These are phyloP conservation scores for Pichia sporocuriosa DNA, from an alignment of 805 yeast species.

Conservation along the genomic window DNA sequence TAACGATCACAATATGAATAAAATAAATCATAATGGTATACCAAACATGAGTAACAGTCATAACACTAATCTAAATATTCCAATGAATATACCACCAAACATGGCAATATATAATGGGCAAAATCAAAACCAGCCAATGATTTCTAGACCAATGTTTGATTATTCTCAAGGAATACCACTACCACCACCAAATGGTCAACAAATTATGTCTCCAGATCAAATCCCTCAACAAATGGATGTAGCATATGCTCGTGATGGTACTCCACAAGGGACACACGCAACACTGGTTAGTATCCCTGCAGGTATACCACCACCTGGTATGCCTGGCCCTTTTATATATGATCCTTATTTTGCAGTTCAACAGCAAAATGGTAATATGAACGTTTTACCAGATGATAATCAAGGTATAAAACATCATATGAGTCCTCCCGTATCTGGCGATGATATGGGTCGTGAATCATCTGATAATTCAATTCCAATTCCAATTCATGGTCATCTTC, in stretches of 20 bases:
- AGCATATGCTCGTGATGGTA: constrained; percentile 6
- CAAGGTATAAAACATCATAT: neutral
- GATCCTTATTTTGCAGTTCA: constrained; percentile 26
- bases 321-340: constrained; percentile 28
- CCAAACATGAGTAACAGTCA: neutral
- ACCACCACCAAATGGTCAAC: neutral
- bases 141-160: constrained; percentile 21
- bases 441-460: neutral
- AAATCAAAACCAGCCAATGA: constrained; percentile 14
- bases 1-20: neutral
- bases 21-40: neutral
- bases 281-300: constrained; percentile 24
- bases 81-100: constrained; percentile 2
- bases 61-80: neutral
- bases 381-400: neutral
- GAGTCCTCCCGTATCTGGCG: too few relatives aligned
- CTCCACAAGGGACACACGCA: constrained; percentile 20
- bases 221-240: constrained; percentile 4
- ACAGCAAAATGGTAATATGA: constrained; percentile 6
- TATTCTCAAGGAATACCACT: constrained; percentile 13
- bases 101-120: constrained; percentile 10
- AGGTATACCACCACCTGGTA: constrained; percentile 24
- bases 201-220: constrained; percentile 3
- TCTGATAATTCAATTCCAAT: neutral
- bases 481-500: constrained; percentile 11